These are phyloP conservation scores for Saccharomycopsis amapae DNA, from an alignment of 805 yeast genomes.

Conservation along the genomic window DNA sequence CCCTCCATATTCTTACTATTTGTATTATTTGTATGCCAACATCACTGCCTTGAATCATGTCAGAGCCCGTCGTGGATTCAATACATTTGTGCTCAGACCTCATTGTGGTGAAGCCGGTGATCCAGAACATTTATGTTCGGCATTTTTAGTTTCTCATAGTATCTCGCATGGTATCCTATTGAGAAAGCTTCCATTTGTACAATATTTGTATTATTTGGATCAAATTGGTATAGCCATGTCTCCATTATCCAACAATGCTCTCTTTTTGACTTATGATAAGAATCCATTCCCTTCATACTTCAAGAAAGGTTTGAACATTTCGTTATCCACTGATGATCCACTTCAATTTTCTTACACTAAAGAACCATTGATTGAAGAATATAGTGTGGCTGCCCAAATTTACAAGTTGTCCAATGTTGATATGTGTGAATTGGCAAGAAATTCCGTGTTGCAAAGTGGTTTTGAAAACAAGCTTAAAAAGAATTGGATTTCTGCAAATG, in stretches of 20 bases:
- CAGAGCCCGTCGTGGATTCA: conserved; percentile 67
- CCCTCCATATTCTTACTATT: conserved; percentile 96
- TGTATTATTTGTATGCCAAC: conserved; percentile 84
- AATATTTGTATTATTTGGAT: conserved; percentile 85
- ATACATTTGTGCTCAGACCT: conserved; percentile 91
- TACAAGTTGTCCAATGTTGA: conserved; percentile 91
- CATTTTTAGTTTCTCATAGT: conserved; percentile 83
- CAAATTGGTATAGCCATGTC: conserved; percentile 99
- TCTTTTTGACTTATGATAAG: conserved; percentile 92
- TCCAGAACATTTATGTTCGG: conserved; percentile 90
- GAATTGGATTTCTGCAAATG: conserved; percentile 47
- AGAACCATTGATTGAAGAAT: conserved; percentile 96
- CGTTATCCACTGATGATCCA: conserved; percentile 96
- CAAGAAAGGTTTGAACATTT: conserved; percentile 88
- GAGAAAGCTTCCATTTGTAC: conserved; percentile 91
- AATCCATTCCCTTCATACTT: conserved; percentile 91
- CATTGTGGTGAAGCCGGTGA: conserved; percentile 99
- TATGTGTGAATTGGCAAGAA: conserved; percentile 93
- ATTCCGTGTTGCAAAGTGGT: conserved; percentile 90
- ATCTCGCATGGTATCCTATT: conserved; percentile 92
- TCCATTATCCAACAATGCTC: conserved; percentile 92
- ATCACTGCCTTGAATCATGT: conserved; percentile 79
- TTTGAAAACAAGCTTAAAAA: conserved; percentile 80
- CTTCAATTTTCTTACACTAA: conserved; percentile 94
- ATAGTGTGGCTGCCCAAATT: conserved; percentile 96